Percentiles rank a stretch among this genome's conserved stretches.
Conservation (phyloP, 306 rosid genomes). For the Benincasa hispida region DNA sequence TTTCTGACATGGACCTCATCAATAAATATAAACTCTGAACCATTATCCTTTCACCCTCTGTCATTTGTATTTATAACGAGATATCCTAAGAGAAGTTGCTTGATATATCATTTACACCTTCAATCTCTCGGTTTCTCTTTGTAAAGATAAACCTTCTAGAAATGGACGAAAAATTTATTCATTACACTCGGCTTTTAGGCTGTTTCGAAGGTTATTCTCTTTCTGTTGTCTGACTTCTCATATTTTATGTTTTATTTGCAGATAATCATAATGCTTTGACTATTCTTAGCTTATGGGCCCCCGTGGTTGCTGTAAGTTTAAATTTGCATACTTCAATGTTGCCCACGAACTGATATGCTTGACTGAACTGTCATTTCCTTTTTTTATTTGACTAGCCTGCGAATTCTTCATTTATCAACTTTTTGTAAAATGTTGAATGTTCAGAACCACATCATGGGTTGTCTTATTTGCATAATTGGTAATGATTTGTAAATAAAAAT, state of each 20-base stretch:
- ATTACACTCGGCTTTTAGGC: too few species aligned
- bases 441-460: too few species aligned
- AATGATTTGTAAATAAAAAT: too few species aligned
- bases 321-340: background rate
- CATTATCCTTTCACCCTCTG: background rate
- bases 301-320: slow-evolving; percentile 66
- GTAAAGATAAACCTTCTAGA: background rate
- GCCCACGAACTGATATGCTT: background rate
- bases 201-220: background rate
- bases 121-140: background rate
- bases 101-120: background rate
- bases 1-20: background rate
- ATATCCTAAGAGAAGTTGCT: background rate
- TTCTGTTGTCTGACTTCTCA: background rate
- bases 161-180: background rate
- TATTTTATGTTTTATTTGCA: slow-evolving; percentile 18
- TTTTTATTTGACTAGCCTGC: too few species aligned
- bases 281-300: slow-evolving; percentile 67
- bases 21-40: background rate
- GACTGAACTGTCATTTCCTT: background rate
- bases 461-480: too few species aligned
- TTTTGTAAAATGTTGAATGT: too few species aligned
- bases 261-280: slow-evolving; percentile 78
- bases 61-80: background rate
- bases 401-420: too few species aligned